Percentiles rank a stretch among this genome's conserved stretches.
Evolutionary conservation across 169 alveolate genomes (phyloP).

Genomic region (Sarcocystis neurona): DNA sequence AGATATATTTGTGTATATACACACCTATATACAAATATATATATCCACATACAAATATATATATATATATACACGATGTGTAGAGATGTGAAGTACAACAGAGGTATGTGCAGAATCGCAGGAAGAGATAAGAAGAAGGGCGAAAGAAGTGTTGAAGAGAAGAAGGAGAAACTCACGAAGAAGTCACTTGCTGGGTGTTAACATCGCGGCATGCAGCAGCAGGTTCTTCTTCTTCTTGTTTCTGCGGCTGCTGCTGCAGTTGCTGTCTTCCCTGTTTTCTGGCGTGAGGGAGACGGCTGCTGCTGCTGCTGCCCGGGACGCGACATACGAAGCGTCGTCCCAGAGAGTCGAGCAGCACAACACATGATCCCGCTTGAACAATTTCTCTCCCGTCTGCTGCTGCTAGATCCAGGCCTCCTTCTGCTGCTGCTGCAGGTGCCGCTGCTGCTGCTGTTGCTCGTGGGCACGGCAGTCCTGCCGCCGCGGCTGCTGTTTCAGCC

Average conservation of each 20-base stretch:
- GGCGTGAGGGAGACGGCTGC: neutral
- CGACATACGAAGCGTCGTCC: slow-evolving; percentile 23
- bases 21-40: too few relatives aligned
- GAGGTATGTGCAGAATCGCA: neutral
- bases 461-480: neutral
- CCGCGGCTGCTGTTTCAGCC: neutral
- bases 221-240: neutral
- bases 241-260: too few relatives aligned
- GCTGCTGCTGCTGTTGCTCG: neutral
- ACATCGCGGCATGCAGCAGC: too few relatives aligned
- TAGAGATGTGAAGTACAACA: too few relatives aligned
- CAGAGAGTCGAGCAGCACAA: neutral
- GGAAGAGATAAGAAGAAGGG: neutral
- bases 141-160: neutral
- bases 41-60: too few relatives aligned
- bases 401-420: neutral
- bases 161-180: neutral
- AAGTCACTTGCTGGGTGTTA: too few relatives aligned
- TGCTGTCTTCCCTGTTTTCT: neutral
- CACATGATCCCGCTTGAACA: neutral
- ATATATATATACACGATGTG: too few relatives aligned
- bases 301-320: neutral
- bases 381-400: neutral
- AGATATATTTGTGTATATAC: too few relatives aligned
- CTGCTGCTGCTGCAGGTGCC: neutral